These are phyloP conservation scores for Stachybotrys echinatus DNA, from an alignment of 2,329 filamentous ascomycete species.

Conservation along the genomic window DNA sequence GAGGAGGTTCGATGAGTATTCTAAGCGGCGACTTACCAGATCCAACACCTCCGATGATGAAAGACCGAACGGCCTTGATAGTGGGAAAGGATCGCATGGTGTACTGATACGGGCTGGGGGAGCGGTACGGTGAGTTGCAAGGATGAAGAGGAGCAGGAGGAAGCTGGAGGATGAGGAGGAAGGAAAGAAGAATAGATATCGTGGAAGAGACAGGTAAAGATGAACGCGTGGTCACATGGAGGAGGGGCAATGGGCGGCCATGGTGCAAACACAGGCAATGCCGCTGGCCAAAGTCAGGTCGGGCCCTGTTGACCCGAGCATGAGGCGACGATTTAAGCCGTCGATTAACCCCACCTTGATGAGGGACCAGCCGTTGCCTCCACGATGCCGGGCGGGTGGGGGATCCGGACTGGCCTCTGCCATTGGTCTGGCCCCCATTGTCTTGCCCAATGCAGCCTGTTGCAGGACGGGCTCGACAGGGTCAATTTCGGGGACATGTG, in stretches of 20 bases:
- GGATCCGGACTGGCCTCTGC: neutral
- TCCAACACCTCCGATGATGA: constrained; percentile 47
- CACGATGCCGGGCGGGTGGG: neutral
- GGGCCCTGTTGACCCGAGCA: neutral
- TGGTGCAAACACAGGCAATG: too few species aligned
- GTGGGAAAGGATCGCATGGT: constrained; percentile 59
- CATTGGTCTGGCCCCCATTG: neutral
- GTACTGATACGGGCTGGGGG: neutral
- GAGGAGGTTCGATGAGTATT: too few species aligned
- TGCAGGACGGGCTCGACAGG: too few species aligned
- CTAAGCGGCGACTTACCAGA: constrained; percentile 16
- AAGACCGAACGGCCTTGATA: constrained; percentile 71
- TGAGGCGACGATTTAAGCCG: neutral
- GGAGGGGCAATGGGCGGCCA: neutral
- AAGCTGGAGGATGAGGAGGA: neutral
- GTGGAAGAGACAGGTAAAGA: too few species aligned
- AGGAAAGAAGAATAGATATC: neutral
- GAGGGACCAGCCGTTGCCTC: neutral
- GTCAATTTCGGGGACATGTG: too few species aligned
- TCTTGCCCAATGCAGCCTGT: too few species aligned
- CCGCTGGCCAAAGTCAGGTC: too few species aligned
- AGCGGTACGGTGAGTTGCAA: neutral
- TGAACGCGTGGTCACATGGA: neutral
- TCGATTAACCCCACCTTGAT: neutral
- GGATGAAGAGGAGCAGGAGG: neutral